Conservation (phyloP, 2,329 filamentous ascomycete species). For the Sordariomycetes sp. region DNA sequence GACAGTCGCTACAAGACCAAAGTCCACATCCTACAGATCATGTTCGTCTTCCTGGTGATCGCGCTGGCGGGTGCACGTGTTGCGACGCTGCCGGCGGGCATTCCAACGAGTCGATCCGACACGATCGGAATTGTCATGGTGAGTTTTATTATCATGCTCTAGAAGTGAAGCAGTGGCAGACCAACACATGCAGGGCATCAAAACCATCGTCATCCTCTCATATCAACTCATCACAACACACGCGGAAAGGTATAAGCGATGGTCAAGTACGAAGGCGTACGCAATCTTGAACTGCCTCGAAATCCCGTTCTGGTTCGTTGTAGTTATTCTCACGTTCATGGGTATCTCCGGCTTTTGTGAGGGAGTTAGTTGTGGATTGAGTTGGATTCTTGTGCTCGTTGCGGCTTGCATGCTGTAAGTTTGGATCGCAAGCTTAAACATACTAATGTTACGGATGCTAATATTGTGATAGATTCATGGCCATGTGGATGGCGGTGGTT, state of each 20-base stretch:
- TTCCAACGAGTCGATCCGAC: constrained; percentile 2
- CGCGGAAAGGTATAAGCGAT: constrained; percentile 11
- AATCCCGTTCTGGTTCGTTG: constrained; percentile 15
- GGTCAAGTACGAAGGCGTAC: constrained; percentile 12
- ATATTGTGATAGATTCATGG: too few species aligned
- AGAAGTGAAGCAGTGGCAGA: not conserved
- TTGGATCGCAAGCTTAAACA: too few species aligned
- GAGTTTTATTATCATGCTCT: not conserved
- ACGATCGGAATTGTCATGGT: constrained; percentile 2
- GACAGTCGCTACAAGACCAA: too few species aligned
- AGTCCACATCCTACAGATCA: not conserved
- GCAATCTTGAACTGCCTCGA: constrained; percentile 13
- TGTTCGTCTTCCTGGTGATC: not conserved
- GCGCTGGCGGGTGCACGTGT: not conserved
- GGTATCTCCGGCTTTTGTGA: constrained; percentile 1
- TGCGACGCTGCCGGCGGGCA: not conserved
- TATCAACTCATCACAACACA: constrained; percentile 10
- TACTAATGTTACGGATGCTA: too few species aligned
- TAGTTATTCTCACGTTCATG: constrained; percentile 12
- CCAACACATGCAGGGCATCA: not conserved
- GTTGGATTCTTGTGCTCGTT: too few species aligned
- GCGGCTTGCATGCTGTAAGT: too few species aligned
- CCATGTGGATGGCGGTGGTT: too few species aligned
- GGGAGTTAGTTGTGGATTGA: too few species aligned
- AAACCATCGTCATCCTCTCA: constrained; percentile 1